Base-by-base conservation (phyloP, 192 early-diverging fungal species). In the Dissophora globulifera region DNA sequence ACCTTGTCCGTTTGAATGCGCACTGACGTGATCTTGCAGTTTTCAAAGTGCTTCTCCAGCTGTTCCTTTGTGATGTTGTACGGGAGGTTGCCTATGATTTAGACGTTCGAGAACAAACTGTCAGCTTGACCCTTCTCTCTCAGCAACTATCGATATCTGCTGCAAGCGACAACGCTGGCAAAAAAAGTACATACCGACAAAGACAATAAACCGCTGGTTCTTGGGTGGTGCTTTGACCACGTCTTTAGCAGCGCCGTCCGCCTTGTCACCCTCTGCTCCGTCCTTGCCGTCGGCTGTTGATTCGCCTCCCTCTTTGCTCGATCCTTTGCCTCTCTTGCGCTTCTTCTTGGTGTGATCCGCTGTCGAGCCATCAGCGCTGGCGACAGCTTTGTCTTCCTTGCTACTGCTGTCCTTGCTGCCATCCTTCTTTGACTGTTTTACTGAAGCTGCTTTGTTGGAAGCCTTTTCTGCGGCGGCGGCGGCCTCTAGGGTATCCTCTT, bases 1-100 rank as follows among this genome's bases (percentile, higher is more conserved):
- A 78, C 69, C 63, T 89, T 92, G 62, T 92, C 84, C 22, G 89
- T 89, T 69, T 88, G 84, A 22, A 92, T 61, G 27, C 90, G 89
- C 6, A 87, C 81, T 0, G 89, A 88, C 15, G 78, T 62, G n/a
- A 87, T 84, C 23, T 63, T 78, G 59, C 84, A 88, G 22, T 69
- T 67, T 61, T 87, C 82, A 52, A 92, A 82, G 57, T 88, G 86
- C 61, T 82, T 78, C 41, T 82, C 74, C 31, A 92, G 66, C 42
- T 87, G 86, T 47, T 89, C 87, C 15, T 81, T 83, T 15, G 89
- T 90, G 23, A 88, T 82, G 38, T 84, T 84, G 62, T 81, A 90
- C 19, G 89, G 87, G 23, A 92, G 78, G 50, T 90, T 90, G 38
- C 84, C 84, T 86, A 67, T 17, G 29, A 17, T n/a, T n/a, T n/a